phyloP scores from a whole-genome alignment of 352 stramenopile species.

The Lagenidium sp. region DNA sequence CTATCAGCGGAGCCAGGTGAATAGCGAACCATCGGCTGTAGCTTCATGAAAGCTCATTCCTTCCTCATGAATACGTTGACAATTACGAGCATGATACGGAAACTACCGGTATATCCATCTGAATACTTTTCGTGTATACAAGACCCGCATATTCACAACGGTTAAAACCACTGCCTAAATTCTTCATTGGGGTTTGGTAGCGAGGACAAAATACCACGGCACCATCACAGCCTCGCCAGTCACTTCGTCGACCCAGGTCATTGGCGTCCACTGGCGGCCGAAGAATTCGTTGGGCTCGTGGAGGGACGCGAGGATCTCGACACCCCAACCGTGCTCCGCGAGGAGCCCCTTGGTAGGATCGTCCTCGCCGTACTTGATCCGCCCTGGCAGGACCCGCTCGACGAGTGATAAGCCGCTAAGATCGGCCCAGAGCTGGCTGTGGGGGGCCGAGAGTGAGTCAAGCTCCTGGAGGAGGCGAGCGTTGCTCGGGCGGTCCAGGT shows the following conservation, averaged over 20 bases:
- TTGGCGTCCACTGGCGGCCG: conserved; percentile 30
- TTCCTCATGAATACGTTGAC: too few relatives aligned
- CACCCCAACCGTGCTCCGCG: conserved; percentile 26
- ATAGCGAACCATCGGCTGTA: too few relatives aligned
- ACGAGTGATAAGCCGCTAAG: conserved; percentile 17
- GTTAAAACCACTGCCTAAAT: too few relatives aligned
- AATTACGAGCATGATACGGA: too few relatives aligned
- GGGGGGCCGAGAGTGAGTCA: conserved; percentile 30
- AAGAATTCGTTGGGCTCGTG: conserved; percentile 20
- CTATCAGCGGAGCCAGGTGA: too few relatives aligned
- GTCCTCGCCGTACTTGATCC: conserved; percentile 32
- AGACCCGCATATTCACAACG: too few relatives aligned
- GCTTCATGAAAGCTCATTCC: too few relatives aligned
- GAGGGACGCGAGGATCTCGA: conserved; percentile 24
- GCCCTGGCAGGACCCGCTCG: background rate
- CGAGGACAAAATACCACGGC: conserved; percentile 6
- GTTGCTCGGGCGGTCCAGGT: conserved; percentile 25
- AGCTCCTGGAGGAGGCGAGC: conserved; percentile 37
- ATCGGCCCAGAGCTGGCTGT: conserved; percentile 43
- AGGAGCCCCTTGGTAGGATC: conserved; percentile 34
- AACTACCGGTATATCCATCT: too few relatives aligned
- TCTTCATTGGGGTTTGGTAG: conserved; percentile 10
- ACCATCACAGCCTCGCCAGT: background rate
- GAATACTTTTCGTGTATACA: too few relatives aligned
- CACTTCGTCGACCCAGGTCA: conserved; percentile 12